A percentile compares a stretch with the other conserved stretches of the same genome.
These are phyloP conservation scores for Neospora caninum DNA, from an alignment of 169 alveolate genomes.

Conservation along the genomic window DNA sequence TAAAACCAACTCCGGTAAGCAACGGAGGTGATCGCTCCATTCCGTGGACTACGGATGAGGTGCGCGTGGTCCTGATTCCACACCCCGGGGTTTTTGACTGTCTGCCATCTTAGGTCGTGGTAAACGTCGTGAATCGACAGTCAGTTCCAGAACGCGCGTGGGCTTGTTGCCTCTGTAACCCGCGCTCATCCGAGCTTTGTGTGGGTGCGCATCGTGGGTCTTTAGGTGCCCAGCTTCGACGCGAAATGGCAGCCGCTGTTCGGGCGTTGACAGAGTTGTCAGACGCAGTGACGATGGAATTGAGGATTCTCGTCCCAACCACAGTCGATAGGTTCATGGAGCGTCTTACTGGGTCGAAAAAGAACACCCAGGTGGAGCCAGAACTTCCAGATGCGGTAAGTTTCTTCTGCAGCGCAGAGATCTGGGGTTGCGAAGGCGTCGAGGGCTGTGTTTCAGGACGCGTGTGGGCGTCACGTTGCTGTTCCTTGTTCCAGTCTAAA, in stretches of 20 bases:
- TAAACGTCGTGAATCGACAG: no score
- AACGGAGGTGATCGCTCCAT: not conserved
- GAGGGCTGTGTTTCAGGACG: not conserved
- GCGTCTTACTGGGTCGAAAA: not conserved
- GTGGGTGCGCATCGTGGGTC: not conserved
- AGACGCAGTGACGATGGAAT: slow-evolving; percentile 1
- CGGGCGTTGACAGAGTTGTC: slow-evolving; percentile 2
- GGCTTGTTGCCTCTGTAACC: not conserved
- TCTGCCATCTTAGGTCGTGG: no score
- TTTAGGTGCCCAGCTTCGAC: not conserved
- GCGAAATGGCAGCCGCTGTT: not conserved
- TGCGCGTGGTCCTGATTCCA: no score
- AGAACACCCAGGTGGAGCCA: not conserved
- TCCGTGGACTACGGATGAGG: no score
- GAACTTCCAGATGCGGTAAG: slow-evolving; percentile 7
- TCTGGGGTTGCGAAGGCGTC: not conserved
- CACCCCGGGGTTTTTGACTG: no score
- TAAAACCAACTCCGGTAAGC: not conserved
- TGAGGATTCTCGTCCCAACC: not conserved
- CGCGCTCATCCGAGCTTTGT: not conserved
- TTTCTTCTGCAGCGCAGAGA: not conserved
- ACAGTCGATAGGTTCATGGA: not conserved
- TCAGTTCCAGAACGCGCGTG: not conserved
- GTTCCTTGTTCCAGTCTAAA: no score
- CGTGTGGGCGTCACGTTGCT: no score